Evolutionary conservation across 768 basidiomycete genomes (phyloP).

Genomic region (Leccinum uliginosum): DNA sequence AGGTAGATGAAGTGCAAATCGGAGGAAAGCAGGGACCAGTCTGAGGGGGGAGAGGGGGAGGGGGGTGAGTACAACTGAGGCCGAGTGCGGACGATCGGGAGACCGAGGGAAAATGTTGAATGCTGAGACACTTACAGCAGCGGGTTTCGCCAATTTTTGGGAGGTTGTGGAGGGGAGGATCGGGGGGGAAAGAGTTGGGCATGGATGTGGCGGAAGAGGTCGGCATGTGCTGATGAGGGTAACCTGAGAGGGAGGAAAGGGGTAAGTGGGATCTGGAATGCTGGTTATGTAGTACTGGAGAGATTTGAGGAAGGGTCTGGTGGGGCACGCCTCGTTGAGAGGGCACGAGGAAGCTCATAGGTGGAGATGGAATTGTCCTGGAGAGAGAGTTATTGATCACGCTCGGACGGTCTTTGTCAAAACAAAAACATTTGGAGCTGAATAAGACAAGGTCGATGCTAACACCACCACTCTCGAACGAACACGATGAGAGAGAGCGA

Average conservation of each 20-base stretch:
- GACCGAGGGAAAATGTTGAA: slow-evolving; percentile 7
- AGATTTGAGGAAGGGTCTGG: slow-evolving; percentile 23
- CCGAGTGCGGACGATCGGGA: slow-evolving; percentile 25
- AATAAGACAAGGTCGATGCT: slow-evolving; percentile 13
- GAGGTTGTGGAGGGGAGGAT: slow-evolving; percentile 34
- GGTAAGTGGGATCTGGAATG: slow-evolving; percentile 32
- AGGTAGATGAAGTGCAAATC: slow-evolving; percentile 78
- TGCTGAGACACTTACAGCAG: slow-evolving; percentile 59
- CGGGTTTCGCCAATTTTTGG: slow-evolving; percentile 69
- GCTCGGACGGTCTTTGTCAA: slow-evolving; percentile 11
- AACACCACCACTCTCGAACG: neutral
- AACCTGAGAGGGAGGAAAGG: slow-evolving; percentile 36
- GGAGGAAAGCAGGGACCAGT: slow-evolving; percentile 78
- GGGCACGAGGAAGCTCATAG: slow-evolving; percentile 35
- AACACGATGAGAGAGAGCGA: neutral
- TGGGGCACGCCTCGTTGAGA: slow-evolving; percentile 32
- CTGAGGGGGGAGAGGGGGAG: slow-evolving; percentile 32
- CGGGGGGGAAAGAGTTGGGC: slow-evolving; percentile 27
- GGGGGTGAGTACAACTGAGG: slow-evolving; percentile 16
- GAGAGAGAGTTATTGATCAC: slow-evolving; percentile 18
- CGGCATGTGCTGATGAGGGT: slow-evolving; percentile 31
- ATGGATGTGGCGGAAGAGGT: slow-evolving; percentile 26
- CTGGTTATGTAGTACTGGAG: slow-evolving; percentile 33
- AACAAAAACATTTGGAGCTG: slow-evolving; percentile 21
- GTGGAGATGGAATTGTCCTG: slow-evolving; percentile 14